Base-by-base conservation (phyloP, 2,329 filamentous ascomycete species). In the Sporothrix humicola region DNA sequence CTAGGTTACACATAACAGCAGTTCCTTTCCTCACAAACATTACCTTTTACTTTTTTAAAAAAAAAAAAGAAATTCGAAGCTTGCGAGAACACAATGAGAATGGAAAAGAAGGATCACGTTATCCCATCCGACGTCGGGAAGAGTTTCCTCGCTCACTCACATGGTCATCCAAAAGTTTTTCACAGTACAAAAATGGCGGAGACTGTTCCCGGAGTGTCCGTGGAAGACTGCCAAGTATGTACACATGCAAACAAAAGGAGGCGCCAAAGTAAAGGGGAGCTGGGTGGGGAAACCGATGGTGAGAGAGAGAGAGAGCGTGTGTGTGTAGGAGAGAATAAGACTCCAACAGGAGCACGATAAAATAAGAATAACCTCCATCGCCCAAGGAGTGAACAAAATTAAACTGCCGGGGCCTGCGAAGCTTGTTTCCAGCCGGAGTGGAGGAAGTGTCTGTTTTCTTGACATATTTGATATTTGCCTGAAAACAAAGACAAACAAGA, bases 341-440 rank as follows among this genome's bases (percentile, higher is more conserved):
- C 7, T 37, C 2, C 31, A 37, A 37, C 7, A 37, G 31, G 50
- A 54, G 17, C 23, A 13, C 12, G 46, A 48, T 17, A 48, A 17
- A 48, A 48, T 13, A 48, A 54, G 31, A 42, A n/a, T 61, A 9
- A 4, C 4, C 50, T 54, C 50, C 50, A 54, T 15, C 17, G 9
- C 26, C 17, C 15, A 17, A n/a, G 58, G 9, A 31, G 23, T 2
- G 4, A 13, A 17, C 2, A 63, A 42, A 63, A 44, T 20, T 44
- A 63, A 44, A 63, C 58, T 63, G 58, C 58, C 58, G 58, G 31
- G 12, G 42, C 59, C 46, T 44, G 59, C n/a, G 59, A 65, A 65
- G 59, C 59, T 65, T 65, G n/a, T 65, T 65, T 46, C n/a, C n/a
- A 46, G 9, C 59, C 37, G 59, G 59, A 10, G 37, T 63, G 59